phyloP scores from a whole-genome alignment of 345 rosid species.

The Eucalyptus pauciflora region DNA sequence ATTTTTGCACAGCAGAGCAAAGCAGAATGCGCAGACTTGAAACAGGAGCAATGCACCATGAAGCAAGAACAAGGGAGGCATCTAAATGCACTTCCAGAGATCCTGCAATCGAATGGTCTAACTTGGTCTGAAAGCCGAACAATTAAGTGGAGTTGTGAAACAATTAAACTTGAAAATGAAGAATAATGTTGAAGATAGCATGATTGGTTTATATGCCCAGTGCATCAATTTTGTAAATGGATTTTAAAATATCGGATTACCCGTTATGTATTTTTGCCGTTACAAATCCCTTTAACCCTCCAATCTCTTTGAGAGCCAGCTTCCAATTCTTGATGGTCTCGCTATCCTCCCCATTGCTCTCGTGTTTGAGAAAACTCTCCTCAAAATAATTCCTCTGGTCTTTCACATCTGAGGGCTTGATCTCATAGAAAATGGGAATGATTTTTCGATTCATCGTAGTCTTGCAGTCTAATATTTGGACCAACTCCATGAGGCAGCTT shows the following conservation, averaged over 20 bases:
- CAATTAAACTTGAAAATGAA: background rate
- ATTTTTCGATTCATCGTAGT: background rate
- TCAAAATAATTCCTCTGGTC: background rate
- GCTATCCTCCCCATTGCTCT: fast-evolving
- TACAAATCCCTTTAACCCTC: fast-evolving
- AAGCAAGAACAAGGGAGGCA: too few species aligned
- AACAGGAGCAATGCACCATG: background rate
- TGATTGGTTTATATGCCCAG: fast-evolving
- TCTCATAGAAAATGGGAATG: too few species aligned
- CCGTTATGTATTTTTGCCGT: background rate
- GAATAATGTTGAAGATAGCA: fast-evolving
- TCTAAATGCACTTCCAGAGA: too few species aligned
- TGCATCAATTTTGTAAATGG: too few species aligned
- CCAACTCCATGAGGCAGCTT: background rate
- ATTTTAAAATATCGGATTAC: background rate
- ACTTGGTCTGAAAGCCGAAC: background rate
- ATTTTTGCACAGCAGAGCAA: background rate
- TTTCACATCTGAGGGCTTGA: fast-evolving
- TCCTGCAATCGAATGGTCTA: background rate
- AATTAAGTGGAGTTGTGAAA: background rate
- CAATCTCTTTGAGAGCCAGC: background rate
- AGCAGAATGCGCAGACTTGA: fast-evolving
- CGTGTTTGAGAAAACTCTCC: background rate
- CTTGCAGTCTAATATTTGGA: background rate
- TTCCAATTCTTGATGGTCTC: background rate